Conservation (phyloP, 2,329 filamentous ascomycete genomes). For the Nakataea oryzae region DNA sequence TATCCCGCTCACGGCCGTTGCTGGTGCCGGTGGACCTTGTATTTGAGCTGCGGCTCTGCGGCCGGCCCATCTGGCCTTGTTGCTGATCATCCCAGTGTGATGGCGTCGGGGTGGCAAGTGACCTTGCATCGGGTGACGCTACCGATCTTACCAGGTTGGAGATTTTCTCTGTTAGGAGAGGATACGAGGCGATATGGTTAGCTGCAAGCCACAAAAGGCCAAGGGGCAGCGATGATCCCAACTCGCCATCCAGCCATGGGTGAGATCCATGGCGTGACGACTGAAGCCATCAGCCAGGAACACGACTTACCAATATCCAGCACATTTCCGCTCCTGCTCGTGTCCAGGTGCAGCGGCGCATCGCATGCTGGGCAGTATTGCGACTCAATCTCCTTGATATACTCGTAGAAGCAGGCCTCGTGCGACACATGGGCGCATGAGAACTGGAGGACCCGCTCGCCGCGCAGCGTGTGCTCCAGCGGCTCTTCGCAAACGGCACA, state of each 20-base stretch:
- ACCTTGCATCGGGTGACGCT: conserved; percentile 47
- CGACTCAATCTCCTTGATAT: conserved; percentile 87
- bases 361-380: conserved; percentile 93
- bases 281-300: conserved; percentile 4
- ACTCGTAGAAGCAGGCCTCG: conserved; percentile 98
- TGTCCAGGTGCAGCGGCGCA: conserved; percentile 83
- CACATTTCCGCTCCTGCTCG: conserved; percentile 85
- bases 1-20: conserved; percentile 23
- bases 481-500: conserved; percentile 97
- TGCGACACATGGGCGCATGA: conserved; percentile 96
- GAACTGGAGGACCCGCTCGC: conserved; percentile 90
- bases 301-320: conserved; percentile 71
- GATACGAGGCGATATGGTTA: not conserved
- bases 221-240: not conserved
- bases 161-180: conserved; percentile 63
- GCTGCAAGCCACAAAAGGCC: not conserved
- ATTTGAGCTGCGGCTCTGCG: conserved; percentile 38
- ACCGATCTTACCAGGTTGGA: conserved; percentile 84
- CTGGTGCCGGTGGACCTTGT: conserved; percentile 19
- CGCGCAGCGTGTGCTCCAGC: conserved; percentile 85
- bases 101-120: conserved; percentile 40
- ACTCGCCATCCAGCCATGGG: not conserved
- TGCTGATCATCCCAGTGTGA: conserved; percentile 57
- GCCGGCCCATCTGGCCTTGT: conserved; percentile 26
- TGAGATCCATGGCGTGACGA: not conserved